Evolutionary conservation across 108 stramenopile genomes (phyloP), one percentile per base, ranked within the genome.

Genomic region (Cyclostephanos invisitatus): DNA sequence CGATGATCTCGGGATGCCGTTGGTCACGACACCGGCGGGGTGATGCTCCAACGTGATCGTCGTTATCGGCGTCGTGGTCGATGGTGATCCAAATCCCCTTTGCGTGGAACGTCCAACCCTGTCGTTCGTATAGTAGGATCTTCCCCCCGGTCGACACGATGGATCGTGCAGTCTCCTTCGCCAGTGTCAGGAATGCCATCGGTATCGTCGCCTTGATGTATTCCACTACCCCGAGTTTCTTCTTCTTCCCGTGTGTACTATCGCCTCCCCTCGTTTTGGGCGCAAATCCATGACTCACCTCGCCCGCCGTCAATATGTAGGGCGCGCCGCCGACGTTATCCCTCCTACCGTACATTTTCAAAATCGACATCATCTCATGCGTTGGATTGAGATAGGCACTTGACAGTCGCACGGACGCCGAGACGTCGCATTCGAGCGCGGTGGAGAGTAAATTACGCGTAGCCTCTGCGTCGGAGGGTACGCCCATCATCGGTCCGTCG

Each of bases 331-430:
- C 59, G 24, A 21, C 58, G 18, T 42, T 69, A 3, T 48, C 37
- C 42, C 25, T 72, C 2, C 64, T 62, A 3, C 67, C 57, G 78
- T 74, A 87, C 25, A 62, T 22, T 14, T 61, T 55, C 51, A 91
- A 61, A 9, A 76, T 24, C 5, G 74, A 58, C 25, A 82, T 28
- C 8, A 91, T 46, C 15, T 56, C 49, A 17, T 61, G 61, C 1
- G 91, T 89, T 28, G 88, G 84, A 76, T 94, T 94, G 68, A 94
- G 82, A 72, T 94, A 94, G 17, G 93, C 93, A 73, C 88, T 90
- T 35, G 87, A 83, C 28, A 94, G 40, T 56, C 88, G 81, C 14
- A 91, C 73, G 10, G 83, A 83, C n/a, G 67, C 46, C 10, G 72
- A 49, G 4, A 67, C 40, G 27, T 73, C 49, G 70, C 58, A 63